Evolutionary conservation across 2,329 filamentous ascomycete genomes (phyloP).

Genomic region (Pseudogymnoascus sp.): DNA sequence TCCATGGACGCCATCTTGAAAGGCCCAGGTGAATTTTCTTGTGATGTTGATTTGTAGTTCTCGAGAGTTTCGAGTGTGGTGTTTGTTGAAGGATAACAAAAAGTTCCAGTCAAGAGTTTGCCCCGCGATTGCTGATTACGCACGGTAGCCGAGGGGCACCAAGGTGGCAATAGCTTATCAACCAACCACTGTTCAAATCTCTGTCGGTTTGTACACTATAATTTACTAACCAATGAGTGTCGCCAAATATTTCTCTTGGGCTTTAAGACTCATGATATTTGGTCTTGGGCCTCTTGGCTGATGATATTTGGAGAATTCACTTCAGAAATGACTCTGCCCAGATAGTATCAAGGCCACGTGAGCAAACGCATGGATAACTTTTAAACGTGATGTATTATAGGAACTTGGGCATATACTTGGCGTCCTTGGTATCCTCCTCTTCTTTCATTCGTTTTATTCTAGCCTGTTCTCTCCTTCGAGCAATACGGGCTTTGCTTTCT

Average conservation of each 20-base stretch:
- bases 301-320: constrained; percentile 10
- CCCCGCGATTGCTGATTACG: constrained; percentile 11
- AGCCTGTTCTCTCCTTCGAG: constrained; percentile 15
- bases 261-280: constrained; percentile 6
- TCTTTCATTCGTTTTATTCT: constrained; percentile 17
- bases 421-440: constrained; percentile 18
- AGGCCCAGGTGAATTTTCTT: neutral
- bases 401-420: constrained; percentile 11
- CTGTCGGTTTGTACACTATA: constrained; percentile 3
- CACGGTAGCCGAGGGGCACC: constrained; percentile 7
- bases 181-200: constrained; percentile 3
- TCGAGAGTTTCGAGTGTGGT: constrained; percentile 6
- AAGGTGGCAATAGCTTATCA: constrained; percentile 10
- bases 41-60: neutral
- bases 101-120: constrained; percentile 10
- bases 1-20: constrained; percentile 51
- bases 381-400: neutral
- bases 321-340: neutral
- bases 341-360: neutral
- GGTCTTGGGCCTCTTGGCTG: neutral
- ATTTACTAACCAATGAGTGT: neutral
- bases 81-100: constrained; percentile 8
- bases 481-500: neutral
- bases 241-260: neutral
- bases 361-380: neutral